phyloP scores from a whole-genome alignment of 148 eudicot species.

The Rhododendron vialii region DNA sequence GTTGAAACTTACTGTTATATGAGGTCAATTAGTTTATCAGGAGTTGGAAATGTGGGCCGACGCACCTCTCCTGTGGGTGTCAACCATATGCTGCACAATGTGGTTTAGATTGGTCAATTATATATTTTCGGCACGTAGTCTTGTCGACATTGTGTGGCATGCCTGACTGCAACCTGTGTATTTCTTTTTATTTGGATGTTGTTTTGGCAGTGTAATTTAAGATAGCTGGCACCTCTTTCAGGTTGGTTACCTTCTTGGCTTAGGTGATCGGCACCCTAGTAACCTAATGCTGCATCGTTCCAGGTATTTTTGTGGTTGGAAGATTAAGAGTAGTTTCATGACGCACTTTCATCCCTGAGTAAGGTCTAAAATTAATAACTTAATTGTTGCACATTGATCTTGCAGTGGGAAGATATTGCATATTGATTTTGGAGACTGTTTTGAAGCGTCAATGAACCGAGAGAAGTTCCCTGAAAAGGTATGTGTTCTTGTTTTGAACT shows the following conservation, averaged over 20 bases:
- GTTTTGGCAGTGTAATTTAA: not conserved
- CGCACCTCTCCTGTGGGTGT: not conserved
- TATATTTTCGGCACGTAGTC: not conserved
- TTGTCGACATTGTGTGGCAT: not conserved
- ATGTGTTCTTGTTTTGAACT: slow-evolving; percentile 1
- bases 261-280: slow-evolving; percentile 99
- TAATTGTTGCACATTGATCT: slow-evolving; percentile 4
- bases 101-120: not conserved
- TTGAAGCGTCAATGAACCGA: slow-evolving; percentile 99
- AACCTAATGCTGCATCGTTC: slow-evolving; percentile 95
- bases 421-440: slow-evolving; percentile 99
- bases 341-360: not conserved
- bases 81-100: not conserved
- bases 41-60: not conserved
- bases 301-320: slow-evolving; percentile 50
- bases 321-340: not conserved
- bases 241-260: slow-evolving; percentile 99
- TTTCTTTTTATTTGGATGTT: not conserved
- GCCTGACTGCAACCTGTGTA: not conserved
- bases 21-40: not conserved
- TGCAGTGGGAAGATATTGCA: slow-evolving; percentile 95
- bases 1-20: not conserved
- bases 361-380: not conserved
- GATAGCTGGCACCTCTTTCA: slow-evolving; percentile 24
- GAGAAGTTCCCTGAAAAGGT: slow-evolving; percentile 99